Evolutionary conservation across 2,329 filamentous ascomycete species (phyloP).

Genomic region (Macroventuria anomochaeta): DNA sequence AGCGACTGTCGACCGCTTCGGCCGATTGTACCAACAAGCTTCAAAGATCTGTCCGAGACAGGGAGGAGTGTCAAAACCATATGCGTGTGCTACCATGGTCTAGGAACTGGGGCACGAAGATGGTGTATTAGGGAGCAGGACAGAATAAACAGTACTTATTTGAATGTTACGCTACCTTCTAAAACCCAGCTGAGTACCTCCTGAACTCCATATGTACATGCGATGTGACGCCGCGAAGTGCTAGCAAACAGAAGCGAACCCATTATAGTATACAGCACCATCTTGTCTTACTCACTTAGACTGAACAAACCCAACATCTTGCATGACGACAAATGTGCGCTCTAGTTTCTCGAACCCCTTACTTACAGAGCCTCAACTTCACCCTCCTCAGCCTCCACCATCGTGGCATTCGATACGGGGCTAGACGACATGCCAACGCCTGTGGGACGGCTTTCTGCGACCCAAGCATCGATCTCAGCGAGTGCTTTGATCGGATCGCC

Average conservation of each 20-base stretch:
- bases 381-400: conserved; percentile 13
- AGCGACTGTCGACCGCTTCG: conserved; percentile 7
- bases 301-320: background rate
- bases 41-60: conserved; percentile 1
- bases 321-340: too few relatives aligned
- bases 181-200: background rate
- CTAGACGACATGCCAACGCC: conserved; percentile 1
- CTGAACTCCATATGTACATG: background rate
- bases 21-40: conserved; percentile 7
- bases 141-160: too few relatives aligned
- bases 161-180: too few relatives aligned
- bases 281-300: background rate
- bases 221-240: background rate
- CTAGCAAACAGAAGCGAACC: background rate
- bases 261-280: background rate
- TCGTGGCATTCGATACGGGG: conserved; percentile 14
- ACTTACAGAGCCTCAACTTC: conserved; percentile 1
- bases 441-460: conserved; percentile 19
- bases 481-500: conserved; percentile 34
- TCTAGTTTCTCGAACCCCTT: background rate
- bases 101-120: too few relatives aligned
- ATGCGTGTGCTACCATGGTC: too few relatives aligned
- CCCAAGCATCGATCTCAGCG: conserved; percentile 29
- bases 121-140: too few relatives aligned
- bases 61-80: background rate